phyloP scores from a whole-genome alignment of 2,329 filamentous ascomycete species.

The Xylariaceae sp. region DNA sequence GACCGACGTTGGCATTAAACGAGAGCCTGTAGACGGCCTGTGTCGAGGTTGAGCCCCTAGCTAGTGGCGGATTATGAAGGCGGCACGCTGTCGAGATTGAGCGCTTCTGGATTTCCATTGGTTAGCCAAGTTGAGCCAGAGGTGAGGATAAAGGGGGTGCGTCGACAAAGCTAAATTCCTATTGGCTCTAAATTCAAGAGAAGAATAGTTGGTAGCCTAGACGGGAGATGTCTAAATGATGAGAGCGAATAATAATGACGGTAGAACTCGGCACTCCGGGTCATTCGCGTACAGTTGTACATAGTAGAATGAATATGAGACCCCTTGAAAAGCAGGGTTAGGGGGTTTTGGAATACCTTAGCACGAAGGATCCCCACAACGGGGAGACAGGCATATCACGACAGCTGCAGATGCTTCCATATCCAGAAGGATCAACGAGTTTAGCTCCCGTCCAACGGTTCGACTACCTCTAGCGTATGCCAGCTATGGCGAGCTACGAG shows the following conservation, averaged over 20 bases:
- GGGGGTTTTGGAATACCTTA: background rate
- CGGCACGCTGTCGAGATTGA: constrained; percentile 28
- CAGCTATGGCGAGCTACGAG: background rate
- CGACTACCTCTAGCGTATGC: background rate
- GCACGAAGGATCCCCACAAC: constrained; percentile 4
- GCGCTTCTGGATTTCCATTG: constrained; percentile 26
- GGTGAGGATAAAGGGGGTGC: constrained; percentile 25
- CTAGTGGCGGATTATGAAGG: constrained; percentile 32
- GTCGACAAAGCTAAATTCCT: constrained; percentile 19
- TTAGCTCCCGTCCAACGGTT: constrained; percentile 11
- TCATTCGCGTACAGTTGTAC: background rate
- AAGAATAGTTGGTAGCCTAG: constrained; percentile 5
- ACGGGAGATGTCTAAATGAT: background rate
- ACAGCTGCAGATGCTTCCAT: constrained; percentile 1
- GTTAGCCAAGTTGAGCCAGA: constrained; percentile 21
- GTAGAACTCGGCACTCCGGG: constrained; percentile 2
- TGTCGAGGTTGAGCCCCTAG: constrained; percentile 29
- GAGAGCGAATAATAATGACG: constrained; percentile 5
- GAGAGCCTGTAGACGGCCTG: constrained; percentile 31
- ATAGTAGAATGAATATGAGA: background rate
- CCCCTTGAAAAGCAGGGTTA: constrained; percentile 6
- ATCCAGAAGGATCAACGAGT: constrained; percentile 10
- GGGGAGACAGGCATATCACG: constrained; percentile 3
- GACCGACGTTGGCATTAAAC: constrained; percentile 26
- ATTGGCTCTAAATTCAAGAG: constrained; percentile 32